Conservation (phyloP, 192 early-diverging fungal genomes). For the Umbelopsis sp. region DNA sequence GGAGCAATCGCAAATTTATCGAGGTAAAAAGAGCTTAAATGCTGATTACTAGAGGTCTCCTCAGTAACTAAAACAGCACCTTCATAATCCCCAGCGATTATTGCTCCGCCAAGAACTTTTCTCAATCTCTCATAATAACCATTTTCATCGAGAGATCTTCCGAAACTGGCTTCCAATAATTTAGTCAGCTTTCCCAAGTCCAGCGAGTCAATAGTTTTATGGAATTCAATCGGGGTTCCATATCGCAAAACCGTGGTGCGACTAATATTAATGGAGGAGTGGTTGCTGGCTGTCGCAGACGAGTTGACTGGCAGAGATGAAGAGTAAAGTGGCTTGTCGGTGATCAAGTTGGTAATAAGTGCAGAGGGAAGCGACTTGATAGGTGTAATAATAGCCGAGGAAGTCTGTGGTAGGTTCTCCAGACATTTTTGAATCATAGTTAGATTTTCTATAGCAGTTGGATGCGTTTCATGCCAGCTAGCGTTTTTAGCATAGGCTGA, state of each 20-base stretch:
- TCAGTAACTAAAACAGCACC: slow-evolving; percentile 86
- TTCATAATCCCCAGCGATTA: slow-evolving; percentile 90
- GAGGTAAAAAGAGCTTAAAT: slow-evolving; percentile 58
- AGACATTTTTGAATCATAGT: slow-evolving; percentile 70
- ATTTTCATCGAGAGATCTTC: slow-evolving; percentile 54
- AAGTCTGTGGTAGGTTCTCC: slow-evolving; percentile 67
- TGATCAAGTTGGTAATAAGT: slow-evolving; percentile 74
- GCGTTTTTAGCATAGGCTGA: slow-evolving; percentile 35
- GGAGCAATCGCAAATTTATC: slow-evolving; percentile 95
- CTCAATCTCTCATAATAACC: slow-evolving; percentile 64
- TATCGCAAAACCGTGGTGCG: slow-evolving; percentile 79
- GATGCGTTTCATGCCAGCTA: slow-evolving; percentile 38
- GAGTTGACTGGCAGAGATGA: slow-evolving; percentile 50
- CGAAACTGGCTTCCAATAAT: slow-evolving; percentile 81
- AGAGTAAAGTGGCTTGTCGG: slow-evolving; percentile 74
- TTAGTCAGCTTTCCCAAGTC: slow-evolving; percentile 52
- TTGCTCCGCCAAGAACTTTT: slow-evolving; percentile 58
- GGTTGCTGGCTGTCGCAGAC: slow-evolving; percentile 32
- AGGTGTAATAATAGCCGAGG: slow-evolving; percentile 78
- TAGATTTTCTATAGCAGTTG: slow-evolving; percentile 50
- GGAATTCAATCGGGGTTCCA: slow-evolving; percentile 68
- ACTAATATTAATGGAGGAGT: slow-evolving; percentile 38
- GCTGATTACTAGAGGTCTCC: slow-evolving; percentile 47
- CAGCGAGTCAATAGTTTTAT: slow-evolving; percentile 56
- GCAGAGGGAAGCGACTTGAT: slow-evolving; percentile 43